Base-by-base conservation (phyloP, 2,329 filamentous ascomycete genomes). In the Paracamarosporium sp. region DNA sequence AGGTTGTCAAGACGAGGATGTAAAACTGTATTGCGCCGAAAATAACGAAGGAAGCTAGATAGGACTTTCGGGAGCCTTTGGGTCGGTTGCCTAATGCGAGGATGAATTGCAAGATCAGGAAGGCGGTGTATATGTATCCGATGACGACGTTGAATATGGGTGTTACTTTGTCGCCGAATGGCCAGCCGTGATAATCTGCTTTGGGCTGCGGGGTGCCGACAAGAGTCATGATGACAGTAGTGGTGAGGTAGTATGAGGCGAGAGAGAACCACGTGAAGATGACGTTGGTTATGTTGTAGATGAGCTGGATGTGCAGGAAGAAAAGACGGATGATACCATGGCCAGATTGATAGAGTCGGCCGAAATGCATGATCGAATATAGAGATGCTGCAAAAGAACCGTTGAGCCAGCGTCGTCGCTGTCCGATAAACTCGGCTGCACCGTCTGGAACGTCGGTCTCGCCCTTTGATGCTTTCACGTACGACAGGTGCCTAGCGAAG, bases 321-420 rank as follows among this genome's bases (percentile, higher is more conserved):
- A 98, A 91, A 93, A 98, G 97, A 82, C 95, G 93, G 66, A 98
- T 80, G 63, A 98, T 85, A 85, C 97, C 98, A 84, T 99, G 95
- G 44, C 94, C 94, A 76, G 90, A 93, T 85, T 96, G 96, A 86
- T 98, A 98, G 90, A 98, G 96, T 68, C 94, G 91, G 44, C 92
- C 91, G 73, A 98, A 99, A 78, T 99, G 95, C 91, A 98, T 97
- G 64, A 98, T 86, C 24, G 95, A 91, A 82, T 99, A 99, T 75
- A 98, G 88, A 78, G 91, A 92, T 77, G 95, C 95, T 54, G 95
- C 95, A 73, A 99, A 98, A 2, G 95, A 98, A 85, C 95, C 95
- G 85, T 99, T 99, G 68, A 99, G 83, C 95, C 95, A 99, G 84
- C 95, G 90, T 84, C 95, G 90, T 85, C 95, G 92, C 81, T 99